Percentiles rank a stretch among this genome's conserved stretches.
Conservation (phyloP, 495 filamentous ascomycete species). For the Penicillium coprophilum region DNA sequence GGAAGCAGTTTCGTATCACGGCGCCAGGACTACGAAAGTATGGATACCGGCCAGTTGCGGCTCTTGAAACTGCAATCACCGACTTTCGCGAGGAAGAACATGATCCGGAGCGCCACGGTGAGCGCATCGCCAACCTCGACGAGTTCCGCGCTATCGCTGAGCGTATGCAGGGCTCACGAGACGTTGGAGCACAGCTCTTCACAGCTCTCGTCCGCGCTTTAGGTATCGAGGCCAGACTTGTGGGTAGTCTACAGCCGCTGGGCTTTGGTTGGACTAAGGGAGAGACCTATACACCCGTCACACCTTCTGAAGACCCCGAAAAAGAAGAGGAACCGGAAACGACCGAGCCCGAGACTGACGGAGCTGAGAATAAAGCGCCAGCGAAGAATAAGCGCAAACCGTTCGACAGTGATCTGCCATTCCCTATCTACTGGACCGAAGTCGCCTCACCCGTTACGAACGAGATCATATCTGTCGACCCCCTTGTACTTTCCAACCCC, state of each 20-base stretch:
- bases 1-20: slow-evolving; percentile 73
- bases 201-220: slow-evolving; percentile 83
- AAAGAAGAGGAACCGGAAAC: slow-evolving; percentile 17
- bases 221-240: slow-evolving; percentile 74
- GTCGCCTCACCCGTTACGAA: slow-evolving; percentile 76
- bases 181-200: slow-evolving; percentile 88
- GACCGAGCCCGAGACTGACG: slow-evolving; percentile 19
- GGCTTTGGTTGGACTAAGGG: slow-evolving; percentile 90
- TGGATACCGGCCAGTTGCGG: slow-evolving; percentile 74
- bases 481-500: slow-evolving; percentile 64
- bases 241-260: slow-evolving; percentile 80
- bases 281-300: slow-evolving; percentile 56
- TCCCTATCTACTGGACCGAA: slow-evolving; percentile 93
- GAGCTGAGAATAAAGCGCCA: not conserved
- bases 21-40: slow-evolving; percentile 82
- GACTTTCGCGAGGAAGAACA: slow-evolving; percentile 62
- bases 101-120: slow-evolving; percentile 66
- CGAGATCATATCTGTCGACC: slow-evolving; percentile 74
- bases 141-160: slow-evolving; percentile 69
- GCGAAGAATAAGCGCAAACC: slow-evolving; percentile 20
- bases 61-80: slow-evolving; percentile 63
- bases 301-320: slow-evolving; percentile 31
- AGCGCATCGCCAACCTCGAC: slow-evolving; percentile 62
- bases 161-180: slow-evolving; percentile 76
- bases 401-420: slow-evolving; percentile 68